phyloP scores from a whole-genome alignment of 352 stramenopile species.

The Globisporangium heterothallicum region DNA sequence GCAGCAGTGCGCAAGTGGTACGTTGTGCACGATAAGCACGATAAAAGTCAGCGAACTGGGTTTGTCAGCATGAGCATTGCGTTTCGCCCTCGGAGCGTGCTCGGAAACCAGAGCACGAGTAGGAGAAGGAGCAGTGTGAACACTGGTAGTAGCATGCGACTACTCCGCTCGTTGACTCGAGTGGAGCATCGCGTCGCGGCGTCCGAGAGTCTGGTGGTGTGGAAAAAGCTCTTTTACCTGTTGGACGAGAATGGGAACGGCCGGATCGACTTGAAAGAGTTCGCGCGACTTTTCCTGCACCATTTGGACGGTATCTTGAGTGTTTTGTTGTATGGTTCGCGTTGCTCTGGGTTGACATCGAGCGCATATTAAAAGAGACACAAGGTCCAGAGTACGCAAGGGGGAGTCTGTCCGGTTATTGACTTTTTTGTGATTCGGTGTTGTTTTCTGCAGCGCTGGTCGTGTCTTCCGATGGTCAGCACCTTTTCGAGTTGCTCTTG shows the following conservation, averaged over 20 bases:
- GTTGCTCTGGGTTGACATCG: not conserved
- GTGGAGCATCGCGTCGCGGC: not conserved
- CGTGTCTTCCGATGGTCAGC: constrained; percentile 29
- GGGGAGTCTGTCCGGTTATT: too few species aligned
- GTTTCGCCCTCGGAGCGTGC: constrained; percentile 11
- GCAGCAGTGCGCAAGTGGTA: constrained; percentile 13
- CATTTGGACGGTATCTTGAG: constrained; percentile 29
- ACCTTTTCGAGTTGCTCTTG: constrained; percentile 36
- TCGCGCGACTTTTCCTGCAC: constrained; percentile 35
- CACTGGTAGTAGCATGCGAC: too few species aligned
- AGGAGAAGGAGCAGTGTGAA: not conserved
- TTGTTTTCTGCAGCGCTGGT: constrained; percentile 24
- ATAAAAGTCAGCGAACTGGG: constrained; percentile 12
- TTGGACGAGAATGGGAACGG: constrained; percentile 53
- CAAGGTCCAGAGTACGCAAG: too few species aligned
- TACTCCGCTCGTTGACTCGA: not conserved
- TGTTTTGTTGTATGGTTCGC: not conserved
- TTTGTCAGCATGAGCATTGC: constrained; percentile 16
- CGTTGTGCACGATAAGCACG: constrained; percentile 17
- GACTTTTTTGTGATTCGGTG: not conserved
- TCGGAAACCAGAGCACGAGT: too few species aligned
- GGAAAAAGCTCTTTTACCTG: constrained; percentile 72
- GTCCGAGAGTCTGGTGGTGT: constrained; percentile 30
- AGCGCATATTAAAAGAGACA: too few species aligned
- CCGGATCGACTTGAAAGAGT: constrained; percentile 49